A percentile compares a stretch with the other conserved stretches of the same genome.
Conservation (phyloP, 768 basidiomycete species). For the Boletus tomentosulus region DNA sequence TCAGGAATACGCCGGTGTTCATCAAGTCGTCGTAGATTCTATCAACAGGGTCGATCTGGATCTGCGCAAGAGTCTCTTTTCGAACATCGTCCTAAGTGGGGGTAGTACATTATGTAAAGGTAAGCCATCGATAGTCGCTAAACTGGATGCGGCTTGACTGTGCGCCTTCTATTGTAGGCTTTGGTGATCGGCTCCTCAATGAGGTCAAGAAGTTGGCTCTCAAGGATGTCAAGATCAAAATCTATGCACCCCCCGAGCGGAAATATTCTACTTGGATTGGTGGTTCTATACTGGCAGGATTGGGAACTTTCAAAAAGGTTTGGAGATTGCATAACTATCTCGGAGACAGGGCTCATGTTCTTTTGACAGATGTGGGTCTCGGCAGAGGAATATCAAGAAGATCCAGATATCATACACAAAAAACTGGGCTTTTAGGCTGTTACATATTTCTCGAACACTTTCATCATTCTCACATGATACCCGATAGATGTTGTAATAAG, state of each 20-base stretch:
- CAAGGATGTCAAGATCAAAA: slow-evolving; percentile 98
- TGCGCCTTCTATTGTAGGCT: slow-evolving; percentile 47
- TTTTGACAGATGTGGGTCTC: slow-evolving; percentile 93
- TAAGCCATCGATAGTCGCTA: slow-evolving; percentile 30
- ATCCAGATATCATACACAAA: slow-evolving; percentile 97
- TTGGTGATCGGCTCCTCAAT: slow-evolving; percentile 92
- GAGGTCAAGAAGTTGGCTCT: slow-evolving; percentile 95
- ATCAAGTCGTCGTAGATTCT: slow-evolving; percentile 98
- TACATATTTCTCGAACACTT: slow-evolving; percentile 10
- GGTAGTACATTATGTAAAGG: slow-evolving; percentile 95
- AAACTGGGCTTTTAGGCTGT: slow-evolving; percentile 71
- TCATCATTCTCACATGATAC: slow-evolving; percentile 27
- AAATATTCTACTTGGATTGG: slow-evolving; percentile 98
- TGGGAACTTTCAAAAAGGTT: slow-evolving; percentile 98
- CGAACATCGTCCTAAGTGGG: slow-evolving; percentile 94
- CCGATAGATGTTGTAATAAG: slow-evolving; percentile 32
- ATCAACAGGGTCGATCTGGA: slow-evolving; percentile 96
- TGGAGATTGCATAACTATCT: slow-evolving; percentile 1
- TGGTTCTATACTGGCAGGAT: slow-evolving; percentile 91
- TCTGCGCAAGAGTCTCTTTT: slow-evolving; percentile 90
- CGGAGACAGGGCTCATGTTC: slow-evolving; percentile 5
- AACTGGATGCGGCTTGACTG: slow-evolving; percentile 17
- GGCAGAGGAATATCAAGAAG: slow-evolving; percentile 98
- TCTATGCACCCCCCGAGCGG: slow-evolving; percentile 98
- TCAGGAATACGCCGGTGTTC: slow-evolving; percentile 93